phyloP scores from a whole-genome alignment of 495 filamentous ascomycete genomes.

The Aspergillus funiculosus region DNA sequence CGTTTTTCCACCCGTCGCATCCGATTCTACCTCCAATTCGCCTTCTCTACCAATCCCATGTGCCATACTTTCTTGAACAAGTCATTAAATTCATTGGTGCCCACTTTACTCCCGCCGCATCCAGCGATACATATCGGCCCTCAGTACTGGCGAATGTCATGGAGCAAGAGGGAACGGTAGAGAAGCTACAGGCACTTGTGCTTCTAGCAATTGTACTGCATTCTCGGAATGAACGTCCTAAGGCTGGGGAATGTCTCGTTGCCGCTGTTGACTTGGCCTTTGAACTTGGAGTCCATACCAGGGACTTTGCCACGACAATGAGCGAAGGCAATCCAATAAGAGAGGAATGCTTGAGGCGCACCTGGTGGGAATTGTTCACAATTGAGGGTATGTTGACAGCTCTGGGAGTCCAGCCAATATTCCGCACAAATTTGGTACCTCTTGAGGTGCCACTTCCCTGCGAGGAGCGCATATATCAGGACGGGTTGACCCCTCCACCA shows the following conservation, averaged over 20 bases:
- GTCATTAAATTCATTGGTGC: slow-evolving; percentile 45
- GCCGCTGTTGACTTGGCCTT: slow-evolving; percentile 65
- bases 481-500: slow-evolving; percentile 33
- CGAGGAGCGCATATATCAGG: slow-evolving; percentile 45
- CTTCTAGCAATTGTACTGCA: slow-evolving; percentile 74
- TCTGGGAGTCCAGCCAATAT: slow-evolving; percentile 33
- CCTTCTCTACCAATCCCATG: slow-evolving; percentile 23
- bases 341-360: slow-evolving; percentile 74
- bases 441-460: slow-evolving; percentile 40
- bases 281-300: slow-evolving; percentile 67
- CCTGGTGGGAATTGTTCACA: slow-evolving; percentile 89
- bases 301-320: slow-evolving; percentile 41
- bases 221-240: slow-evolving; percentile 61
- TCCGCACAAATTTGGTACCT: slow-evolving; percentile 32
- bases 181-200: slow-evolving; percentile 68
- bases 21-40: slow-evolving; percentile 39
- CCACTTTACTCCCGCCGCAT: slow-evolving; percentile 39
- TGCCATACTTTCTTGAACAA: slow-evolving; percentile 38
- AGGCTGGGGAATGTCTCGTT: slow-evolving; percentile 59
- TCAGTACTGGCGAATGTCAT: slow-evolving; percentile 31
- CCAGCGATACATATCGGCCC: slow-evolving; percentile 38
- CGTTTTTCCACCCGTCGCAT: slow-evolving; percentile 42
- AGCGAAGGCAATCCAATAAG: slow-evolving; percentile 48
- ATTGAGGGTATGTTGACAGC: slow-evolving; percentile 58
- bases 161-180: slow-evolving; percentile 30